Evolutionary conservation across 192 early-diverging fungal species (phyloP).

Genomic region (Obelidium mucronatum): DNA sequence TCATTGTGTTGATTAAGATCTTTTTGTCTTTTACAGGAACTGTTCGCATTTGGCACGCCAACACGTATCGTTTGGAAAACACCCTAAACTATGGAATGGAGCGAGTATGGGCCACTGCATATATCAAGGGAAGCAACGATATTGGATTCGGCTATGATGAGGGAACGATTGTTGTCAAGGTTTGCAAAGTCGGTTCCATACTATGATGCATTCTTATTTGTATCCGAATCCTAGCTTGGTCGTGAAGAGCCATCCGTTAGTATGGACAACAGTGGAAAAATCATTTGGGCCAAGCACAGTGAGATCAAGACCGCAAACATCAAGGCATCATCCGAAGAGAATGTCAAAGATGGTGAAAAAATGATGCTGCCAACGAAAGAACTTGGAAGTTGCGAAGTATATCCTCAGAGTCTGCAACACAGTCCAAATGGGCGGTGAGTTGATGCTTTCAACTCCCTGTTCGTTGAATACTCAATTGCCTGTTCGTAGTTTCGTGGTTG

Average conservation of each 20-base stretch:
- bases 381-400: slow-evolving; percentile 98
- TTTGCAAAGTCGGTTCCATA: too few relatives aligned
- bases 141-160: slow-evolving; percentile 97
- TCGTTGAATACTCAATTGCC: neutral
- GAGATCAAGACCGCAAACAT: slow-evolving; percentile 96
- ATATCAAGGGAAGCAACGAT: slow-evolving; percentile 84
- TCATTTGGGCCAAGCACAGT: slow-evolving; percentile 98
- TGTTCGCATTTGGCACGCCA: slow-evolving; percentile 96
- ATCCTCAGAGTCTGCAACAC: slow-evolving; percentile 94
- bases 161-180: slow-evolving; percentile 93
- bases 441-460: neutral
- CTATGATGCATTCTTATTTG: too few relatives aligned
- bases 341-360: slow-evolving; percentile 92
- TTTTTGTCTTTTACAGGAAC: slow-evolving; percentile 51
- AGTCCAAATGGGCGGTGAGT: slow-evolving; percentile 89
- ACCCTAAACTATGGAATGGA: slow-evolving; percentile 98
- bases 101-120: slow-evolving; percentile 96
- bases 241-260: slow-evolving; percentile 94
- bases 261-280: slow-evolving; percentile 96
- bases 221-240: too few relatives aligned
- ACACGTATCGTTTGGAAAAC: slow-evolving; percentile 95
- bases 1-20: too few relatives aligned
- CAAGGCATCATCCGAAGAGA: slow-evolving; percentile 82
- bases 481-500: slow-evolving; percentile 87
- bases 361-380: slow-evolving; percentile 88